A percentile compares a stretch with the other conserved stretches of the same genome.
Evolutionary conservation across 2,329 filamentous ascomycete species (phyloP).

Genomic region (Arthroderma uncinatum): DNA sequence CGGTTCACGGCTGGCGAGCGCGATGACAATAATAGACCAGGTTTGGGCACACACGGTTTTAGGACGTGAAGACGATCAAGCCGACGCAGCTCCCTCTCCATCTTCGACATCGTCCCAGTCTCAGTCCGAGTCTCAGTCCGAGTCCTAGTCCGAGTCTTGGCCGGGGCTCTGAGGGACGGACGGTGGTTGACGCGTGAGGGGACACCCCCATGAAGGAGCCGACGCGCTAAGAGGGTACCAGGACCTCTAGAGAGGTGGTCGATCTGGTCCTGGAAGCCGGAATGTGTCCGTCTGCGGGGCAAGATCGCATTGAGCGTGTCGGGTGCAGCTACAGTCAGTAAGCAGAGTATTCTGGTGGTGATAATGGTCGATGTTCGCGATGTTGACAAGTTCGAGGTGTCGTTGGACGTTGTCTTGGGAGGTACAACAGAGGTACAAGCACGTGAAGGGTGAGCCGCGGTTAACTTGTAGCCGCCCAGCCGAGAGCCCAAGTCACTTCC

Average conservation of each 20-base stretch:
- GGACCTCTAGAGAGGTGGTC: background rate
- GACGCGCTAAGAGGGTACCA: background rate
- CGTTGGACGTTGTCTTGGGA: background rate
- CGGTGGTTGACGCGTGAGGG: background rate
- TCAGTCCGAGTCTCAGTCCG: background rate
- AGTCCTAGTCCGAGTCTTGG: background rate
- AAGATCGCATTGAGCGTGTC: background rate
- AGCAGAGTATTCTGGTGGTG: too few relatives aligned
- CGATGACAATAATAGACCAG: background rate
- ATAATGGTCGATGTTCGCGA: too few relatives aligned
- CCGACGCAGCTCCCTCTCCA: background rate
- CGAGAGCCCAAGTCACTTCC: background rate
- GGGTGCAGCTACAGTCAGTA: background rate
- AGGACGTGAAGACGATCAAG: constrained; percentile 10
- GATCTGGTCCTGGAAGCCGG: background rate
- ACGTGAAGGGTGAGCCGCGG: background rate
- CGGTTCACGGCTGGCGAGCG: background rate
- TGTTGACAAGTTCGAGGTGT: background rate
- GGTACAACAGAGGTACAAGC: background rate
- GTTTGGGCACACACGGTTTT: constrained; percentile 11
- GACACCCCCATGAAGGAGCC: background rate
- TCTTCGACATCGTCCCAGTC: background rate
- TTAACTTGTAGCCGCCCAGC: background rate
- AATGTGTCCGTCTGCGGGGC: background rate
- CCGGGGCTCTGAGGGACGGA: background rate